These are phyloP conservation scores for Oligophagozyma castellii DNA, from an alignment of 1,139 yeast species.

Conservation along the genomic window DNA sequence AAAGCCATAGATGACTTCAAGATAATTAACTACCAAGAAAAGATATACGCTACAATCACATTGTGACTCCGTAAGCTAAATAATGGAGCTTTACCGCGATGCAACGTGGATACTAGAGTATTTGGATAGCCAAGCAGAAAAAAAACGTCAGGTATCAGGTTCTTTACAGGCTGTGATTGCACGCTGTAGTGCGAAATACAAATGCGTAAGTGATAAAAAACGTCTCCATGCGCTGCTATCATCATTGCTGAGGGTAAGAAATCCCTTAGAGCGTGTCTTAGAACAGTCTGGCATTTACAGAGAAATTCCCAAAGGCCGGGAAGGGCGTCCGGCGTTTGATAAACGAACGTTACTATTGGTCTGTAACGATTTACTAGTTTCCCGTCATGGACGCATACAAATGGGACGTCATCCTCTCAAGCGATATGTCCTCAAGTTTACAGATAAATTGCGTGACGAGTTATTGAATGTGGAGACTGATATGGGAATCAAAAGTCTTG, in stretches of 20 bases:
- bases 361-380: conserved; percentile 69
- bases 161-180: conserved; percentile 60
- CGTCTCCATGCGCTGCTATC: conserved; percentile 75
- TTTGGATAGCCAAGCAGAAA: conserved; percentile 28
- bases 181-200: conserved; percentile 34
- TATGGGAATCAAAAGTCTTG: conserved; percentile 30
- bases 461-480: conserved; percentile 57
- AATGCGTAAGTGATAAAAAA: conserved; percentile 50
- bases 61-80: not conserved
- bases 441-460: conserved; percentile 73
- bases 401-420: conserved; percentile 83
- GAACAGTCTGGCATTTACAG: conserved; percentile 47
- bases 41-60: not conserved
- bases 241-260: conserved; percentile 60
- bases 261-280: conserved; percentile 46
- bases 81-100: conserved; percentile 51
- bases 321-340: conserved; percentile 21
- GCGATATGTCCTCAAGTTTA: conserved; percentile 63
- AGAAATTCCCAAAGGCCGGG: conserved; percentile 32
- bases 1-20: no score
- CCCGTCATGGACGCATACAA: conserved; percentile 69
- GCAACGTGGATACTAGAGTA: conserved; percentile 33
- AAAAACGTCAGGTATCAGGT: conserved; percentile 27
- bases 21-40: not conserved
- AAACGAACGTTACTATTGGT: conserved; percentile 32